phyloP scores from a whole-genome alignment of 768 basidiomycete species.

The Psilocybe sp. region DNA sequence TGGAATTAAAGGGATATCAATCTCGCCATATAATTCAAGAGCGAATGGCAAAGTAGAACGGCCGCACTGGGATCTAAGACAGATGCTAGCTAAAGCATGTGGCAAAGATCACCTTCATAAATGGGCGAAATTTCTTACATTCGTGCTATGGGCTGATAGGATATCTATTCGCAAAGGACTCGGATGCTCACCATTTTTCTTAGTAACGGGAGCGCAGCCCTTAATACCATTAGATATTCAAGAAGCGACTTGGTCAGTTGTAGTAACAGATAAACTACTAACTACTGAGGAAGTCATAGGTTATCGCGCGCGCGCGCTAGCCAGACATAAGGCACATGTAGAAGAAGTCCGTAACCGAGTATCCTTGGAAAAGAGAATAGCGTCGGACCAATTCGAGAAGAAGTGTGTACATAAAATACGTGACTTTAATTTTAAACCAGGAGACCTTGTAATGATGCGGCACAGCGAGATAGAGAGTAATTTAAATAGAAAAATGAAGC shows the following conservation, averaged over 20 bases:
- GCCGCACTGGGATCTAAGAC: constrained; percentile 17
- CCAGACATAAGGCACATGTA: constrained; percentile 17
- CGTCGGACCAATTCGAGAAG: constrained; percentile 1
- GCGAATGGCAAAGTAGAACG: constrained; percentile 19
- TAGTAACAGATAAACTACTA: constrained; percentile 12
- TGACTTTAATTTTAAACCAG: not conserved
- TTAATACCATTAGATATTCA: constrained; percentile 23
- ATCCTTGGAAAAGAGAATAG: not conserved
- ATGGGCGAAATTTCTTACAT: constrained; percentile 26
- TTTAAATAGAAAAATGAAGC: constrained; percentile 20
- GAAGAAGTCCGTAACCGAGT: constrained; percentile 15
- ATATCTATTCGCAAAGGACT: constrained; percentile 19
- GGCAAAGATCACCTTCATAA: constrained; percentile 16
- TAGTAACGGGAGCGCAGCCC: constrained; percentile 29
- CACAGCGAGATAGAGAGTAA: constrained; percentile 13
- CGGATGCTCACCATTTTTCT: constrained; percentile 28
- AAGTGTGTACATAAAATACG: constrained; percentile 1
- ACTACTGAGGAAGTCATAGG: constrained; percentile 20
- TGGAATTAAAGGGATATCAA: constrained; percentile 15
- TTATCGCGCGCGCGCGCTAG: constrained; percentile 14
- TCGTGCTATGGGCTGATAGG: constrained; percentile 32
- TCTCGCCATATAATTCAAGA: constrained; percentile 20
- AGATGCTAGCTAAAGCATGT: constrained; percentile 17
- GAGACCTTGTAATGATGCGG: constrained; percentile 3
- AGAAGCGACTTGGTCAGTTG: constrained; percentile 25